Base-by-base conservation (phyloP, 1,139 yeast species). In the Geotrichum histeridarum region DNA sequence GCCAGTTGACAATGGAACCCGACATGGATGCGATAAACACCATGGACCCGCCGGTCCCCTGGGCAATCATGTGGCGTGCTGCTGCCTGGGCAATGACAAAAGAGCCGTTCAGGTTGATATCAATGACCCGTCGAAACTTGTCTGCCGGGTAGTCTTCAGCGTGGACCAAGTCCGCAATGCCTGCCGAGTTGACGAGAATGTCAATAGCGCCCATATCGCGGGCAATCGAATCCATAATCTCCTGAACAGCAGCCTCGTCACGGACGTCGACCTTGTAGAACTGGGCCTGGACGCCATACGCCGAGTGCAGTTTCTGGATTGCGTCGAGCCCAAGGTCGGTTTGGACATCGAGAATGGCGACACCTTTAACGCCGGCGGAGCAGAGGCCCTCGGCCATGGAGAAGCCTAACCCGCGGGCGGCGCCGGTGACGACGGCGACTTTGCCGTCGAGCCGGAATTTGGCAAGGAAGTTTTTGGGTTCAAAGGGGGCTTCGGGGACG, bases 131-230 rank as follows among this genome's bases (percentile, higher is more conserved):
- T 64, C 87, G 86, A 61, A 90, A 89, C 71, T 84, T 86, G 59
- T 75, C 74, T 31, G 90, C 79, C 9, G 93, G 89, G 71, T 86
- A 85, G 60, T 84, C 87, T 68, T 85, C 91, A 50, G 94, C 93
- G 49, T 88, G 85, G 70, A 79, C 84, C 66, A 85, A 81, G 68
- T 85, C 91, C 67, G 89, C 86, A 67, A 86, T 86, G 47, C 94
- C 90, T 42, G 94, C 91, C 49, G 86, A 76, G 74, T 86, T 84
- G 63, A 85, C 79, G 60, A 85, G 77, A 57, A 84, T 72, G 65
- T 82, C 82, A 45, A 87, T 81, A 57, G 81, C 75, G 61, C 82
- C 81, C 51, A 78, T 78, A 67, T 83, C 88, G 62, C 76, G 79
- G 51, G 73, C 78, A 54, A 82, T 80, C 54, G 79, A 75, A 60